Base-by-base conservation (phyloP, 2,329 filamentous ascomycete genomes). In the Monilinia fructigena region DNA sequence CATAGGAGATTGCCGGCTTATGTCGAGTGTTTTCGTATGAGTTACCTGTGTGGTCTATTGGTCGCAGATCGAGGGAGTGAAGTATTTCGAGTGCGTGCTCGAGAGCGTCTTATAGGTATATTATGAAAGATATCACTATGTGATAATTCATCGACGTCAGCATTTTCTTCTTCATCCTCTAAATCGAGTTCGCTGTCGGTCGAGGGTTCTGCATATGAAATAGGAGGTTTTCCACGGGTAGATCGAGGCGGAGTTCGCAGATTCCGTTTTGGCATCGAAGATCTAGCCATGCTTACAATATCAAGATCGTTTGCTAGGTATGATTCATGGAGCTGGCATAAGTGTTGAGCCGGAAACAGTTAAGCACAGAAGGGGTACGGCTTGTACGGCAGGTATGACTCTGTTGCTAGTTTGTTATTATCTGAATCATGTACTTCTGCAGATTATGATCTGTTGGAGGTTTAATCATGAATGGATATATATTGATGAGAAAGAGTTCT, bases 1-100 rank as follows among this genome's bases (percentile, higher is more conserved):
- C 70, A 58, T 75, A 75, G 10, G 72, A 74, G n/a, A 75, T 67
- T 10, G 62, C 18, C 8, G 70, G 67, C 66, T 71, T 74, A 2
- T 68, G 26, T 66, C 74, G 69, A n/a, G 69, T 72, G n/a, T 68
- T 48, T 71, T 68, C 35, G 66, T 65, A 18, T 14, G 35, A 60
- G 58, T 45, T 50, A 38, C 28, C 11, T 26, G 58, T 26, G 58
- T 26, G 63, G 62, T 14, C 65, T 67, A 18, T 68, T 61, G 60
- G 68, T 56, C 50, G 60, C 67, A 48, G 68, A 65, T 20, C 61
- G 63, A 45, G 55, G 42, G 42, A 48, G 55, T 23, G 45, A 55
- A 38, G 55, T 26, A 26, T 60, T 60, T 26, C 45, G 42, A n/a
- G 28, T 60, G 28, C 42, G 28, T 38, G 66, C 2, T 45, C 68